Conservation (phyloP, 2,329 filamentous ascomycete species). For the Penicillium brevicompactum region DNA sequence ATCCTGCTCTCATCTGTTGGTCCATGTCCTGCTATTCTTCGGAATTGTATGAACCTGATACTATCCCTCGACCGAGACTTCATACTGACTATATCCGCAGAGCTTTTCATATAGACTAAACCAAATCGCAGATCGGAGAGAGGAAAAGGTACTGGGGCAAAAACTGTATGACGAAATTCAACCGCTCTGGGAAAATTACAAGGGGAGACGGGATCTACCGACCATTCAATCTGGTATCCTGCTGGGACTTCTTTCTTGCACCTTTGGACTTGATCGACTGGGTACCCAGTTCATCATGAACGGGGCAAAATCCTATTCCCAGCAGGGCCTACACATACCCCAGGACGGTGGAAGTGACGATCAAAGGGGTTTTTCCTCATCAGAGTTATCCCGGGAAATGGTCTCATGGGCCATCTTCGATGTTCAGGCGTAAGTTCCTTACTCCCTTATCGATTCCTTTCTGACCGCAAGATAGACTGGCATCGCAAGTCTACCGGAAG, state of each 20-base stretch:
- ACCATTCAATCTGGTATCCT: constrained; percentile 25
- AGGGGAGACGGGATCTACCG: constrained; percentile 13
- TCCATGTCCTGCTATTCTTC: constrained; percentile 24
- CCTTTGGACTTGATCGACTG: constrained; percentile 26
- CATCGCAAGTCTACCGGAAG: constrained; percentile 26
- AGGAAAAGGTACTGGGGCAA: constrained; percentile 24
- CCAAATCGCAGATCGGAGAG: constrained; percentile 25
- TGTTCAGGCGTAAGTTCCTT: constrained; percentile 21
- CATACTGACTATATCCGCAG: constrained; percentile 1
- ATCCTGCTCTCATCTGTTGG: constrained; percentile 24
- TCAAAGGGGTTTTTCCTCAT: constrained; percentile 2
- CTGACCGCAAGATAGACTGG: constrained; percentile 19
- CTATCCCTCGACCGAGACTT: too few species aligned
- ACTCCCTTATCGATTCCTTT: not conserved
- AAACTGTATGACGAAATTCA: constrained; percentile 24
- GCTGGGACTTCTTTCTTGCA: constrained; percentile 27
- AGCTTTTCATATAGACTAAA: constrained; percentile 26
- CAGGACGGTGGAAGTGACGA: not conserved
- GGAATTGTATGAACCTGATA: constrained; percentile 19
- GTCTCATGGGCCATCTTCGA: constrained; percentile 27
- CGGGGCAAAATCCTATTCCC: constrained; percentile 17
- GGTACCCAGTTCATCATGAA: constrained; percentile 26
- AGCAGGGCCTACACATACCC: constrained; percentile 11
- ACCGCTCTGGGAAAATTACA: constrained; percentile 21
- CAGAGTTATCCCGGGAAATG: constrained; percentile 17